These are phyloP conservation scores for Thermothielavioides terrestris DNA, from an alignment of 495 filamentous ascomycete species.

Conservation along the genomic window DNA sequence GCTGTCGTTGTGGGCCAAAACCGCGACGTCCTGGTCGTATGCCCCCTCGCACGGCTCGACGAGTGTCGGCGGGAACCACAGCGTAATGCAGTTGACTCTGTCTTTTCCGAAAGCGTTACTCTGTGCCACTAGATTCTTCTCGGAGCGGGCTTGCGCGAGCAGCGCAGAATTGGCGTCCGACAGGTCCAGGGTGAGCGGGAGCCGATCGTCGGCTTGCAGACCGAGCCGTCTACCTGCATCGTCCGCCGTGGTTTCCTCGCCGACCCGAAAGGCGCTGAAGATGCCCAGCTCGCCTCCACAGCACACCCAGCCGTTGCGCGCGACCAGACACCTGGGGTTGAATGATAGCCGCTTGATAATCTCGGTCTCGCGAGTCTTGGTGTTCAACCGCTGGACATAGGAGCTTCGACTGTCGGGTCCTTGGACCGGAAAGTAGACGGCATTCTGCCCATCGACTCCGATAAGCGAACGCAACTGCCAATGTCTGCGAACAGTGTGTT, in stretches of 20 bases:
- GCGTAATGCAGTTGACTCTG: conserved; percentile 48
- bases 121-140: conserved; percentile 30
- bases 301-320: conserved; percentile 79
- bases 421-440: conserved; percentile 69
- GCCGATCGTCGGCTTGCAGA: conserved; percentile 49
- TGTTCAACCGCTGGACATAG: conserved; percentile 65
- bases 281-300: conserved; percentile 80
- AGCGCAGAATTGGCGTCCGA: conserved; percentile 18
- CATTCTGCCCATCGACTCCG: conserved; percentile 63
- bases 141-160: conserved; percentile 17
- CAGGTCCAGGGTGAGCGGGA: conserved; percentile 49
- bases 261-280: conserved; percentile 67
- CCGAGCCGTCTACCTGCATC: conserved; percentile 30
- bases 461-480: conserved; percentile 88
- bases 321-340: conserved; percentile 72
- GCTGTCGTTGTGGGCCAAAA: conserved; percentile 74
- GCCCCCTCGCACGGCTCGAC: conserved; percentile 19
- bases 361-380: conserved; percentile 61
- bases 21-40: conserved; percentile 39
- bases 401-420: conserved; percentile 38
- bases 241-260: conserved; percentile 23
- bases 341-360: conserved; percentile 73
- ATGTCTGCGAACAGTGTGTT: conserved; percentile 50
- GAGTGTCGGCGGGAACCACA: conserved; percentile 39
- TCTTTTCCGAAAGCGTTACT: conserved; percentile 39